phyloP scores from a whole-genome alignment of 139 green algal genomes.

The Edaphochlamys debaryana region DNA sequence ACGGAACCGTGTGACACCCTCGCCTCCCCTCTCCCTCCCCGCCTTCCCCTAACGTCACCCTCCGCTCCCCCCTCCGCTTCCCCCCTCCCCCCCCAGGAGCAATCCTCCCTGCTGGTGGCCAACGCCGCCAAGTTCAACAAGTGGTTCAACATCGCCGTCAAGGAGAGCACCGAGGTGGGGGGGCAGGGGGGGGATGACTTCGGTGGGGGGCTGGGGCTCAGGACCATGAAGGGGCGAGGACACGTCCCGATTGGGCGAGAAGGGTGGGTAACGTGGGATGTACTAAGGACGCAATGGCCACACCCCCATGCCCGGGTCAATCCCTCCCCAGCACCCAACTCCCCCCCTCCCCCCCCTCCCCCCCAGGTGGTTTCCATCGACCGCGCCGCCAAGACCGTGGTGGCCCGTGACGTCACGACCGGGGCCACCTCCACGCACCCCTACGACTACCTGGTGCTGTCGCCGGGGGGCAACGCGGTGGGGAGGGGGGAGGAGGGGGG shows the following conservation, averaged over 20 bases:
- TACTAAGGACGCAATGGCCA: too few species aligned
- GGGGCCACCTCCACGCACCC: conserved; percentile 27
- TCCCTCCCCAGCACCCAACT: too few species aligned
- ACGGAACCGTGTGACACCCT: too few species aligned
- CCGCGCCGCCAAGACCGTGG: conserved; percentile 33
- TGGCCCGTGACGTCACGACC: conserved; percentile 5
- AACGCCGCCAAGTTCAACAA: conserved; percentile 59
- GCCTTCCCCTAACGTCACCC: too few species aligned
- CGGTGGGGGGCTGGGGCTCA: neutral
- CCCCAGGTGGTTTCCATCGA: conserved; percentile 49
- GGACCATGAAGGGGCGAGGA: neutral
- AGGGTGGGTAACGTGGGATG: too few species aligned
- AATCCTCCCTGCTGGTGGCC: conserved; percentile 58
- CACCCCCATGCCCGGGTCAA: too few species aligned
- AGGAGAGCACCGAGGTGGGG: conserved; percentile 55
- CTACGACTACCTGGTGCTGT: conserved; percentile 66
- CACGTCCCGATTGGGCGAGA: too few species aligned
- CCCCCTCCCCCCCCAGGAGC: conserved; percentile 44
- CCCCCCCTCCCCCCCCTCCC: too few species aligned
- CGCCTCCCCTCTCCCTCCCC: too few species aligned
- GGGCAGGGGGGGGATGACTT: neutral
- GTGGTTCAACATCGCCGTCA: conserved; percentile 63
- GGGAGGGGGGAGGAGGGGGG: neutral
- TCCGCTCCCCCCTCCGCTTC: too few species aligned
- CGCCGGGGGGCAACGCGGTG: conserved; percentile 54